These are phyloP conservation scores for Alternaria consortialis DNA, from an alignment of 2,329 filamentous ascomycete species.

Conservation along the genomic window DNA sequence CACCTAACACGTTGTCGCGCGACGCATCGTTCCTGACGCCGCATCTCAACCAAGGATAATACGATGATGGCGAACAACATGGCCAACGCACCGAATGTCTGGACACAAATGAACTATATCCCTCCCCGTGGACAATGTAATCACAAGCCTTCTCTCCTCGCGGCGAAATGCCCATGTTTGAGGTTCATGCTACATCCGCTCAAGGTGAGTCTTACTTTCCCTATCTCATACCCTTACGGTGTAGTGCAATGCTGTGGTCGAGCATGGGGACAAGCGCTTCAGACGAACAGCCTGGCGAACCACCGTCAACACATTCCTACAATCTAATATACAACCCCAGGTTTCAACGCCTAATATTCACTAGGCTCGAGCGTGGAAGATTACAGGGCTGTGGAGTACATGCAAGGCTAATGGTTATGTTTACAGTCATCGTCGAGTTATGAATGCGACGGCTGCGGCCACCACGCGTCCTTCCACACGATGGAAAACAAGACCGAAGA, in stretches of 20 bases:
- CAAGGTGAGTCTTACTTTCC: conserved; percentile 51
- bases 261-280: no score
- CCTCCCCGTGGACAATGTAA: conserved; percentile 63
- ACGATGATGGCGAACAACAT: conserved; percentile 11
- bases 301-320: no score
- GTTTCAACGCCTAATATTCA: no score
- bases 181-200: conserved; percentile 67
- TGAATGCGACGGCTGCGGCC: conserved; percentile 64
- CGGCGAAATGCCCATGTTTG: conserved; percentile 60
- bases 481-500: conserved; percentile 63
- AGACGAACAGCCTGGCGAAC: no score
- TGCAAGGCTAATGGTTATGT: not conserved
- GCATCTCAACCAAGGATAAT: no score
- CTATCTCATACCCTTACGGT: not conserved
- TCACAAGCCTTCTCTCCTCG: conserved; percentile 58
- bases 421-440: conserved; percentile 58
- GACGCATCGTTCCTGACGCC: no score
- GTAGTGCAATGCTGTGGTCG: no score
- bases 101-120: conserved; percentile 61
- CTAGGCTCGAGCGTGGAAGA: no score
- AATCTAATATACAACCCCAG: no score
- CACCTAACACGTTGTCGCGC: not conserved
- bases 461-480: conserved; percentile 64
- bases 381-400: no score
- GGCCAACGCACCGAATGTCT: conserved; percentile 53